Evolutionary conservation across 2,329 filamentous ascomycete genomes (phyloP).

Genomic region (Fusarium virguliforme): DNA sequence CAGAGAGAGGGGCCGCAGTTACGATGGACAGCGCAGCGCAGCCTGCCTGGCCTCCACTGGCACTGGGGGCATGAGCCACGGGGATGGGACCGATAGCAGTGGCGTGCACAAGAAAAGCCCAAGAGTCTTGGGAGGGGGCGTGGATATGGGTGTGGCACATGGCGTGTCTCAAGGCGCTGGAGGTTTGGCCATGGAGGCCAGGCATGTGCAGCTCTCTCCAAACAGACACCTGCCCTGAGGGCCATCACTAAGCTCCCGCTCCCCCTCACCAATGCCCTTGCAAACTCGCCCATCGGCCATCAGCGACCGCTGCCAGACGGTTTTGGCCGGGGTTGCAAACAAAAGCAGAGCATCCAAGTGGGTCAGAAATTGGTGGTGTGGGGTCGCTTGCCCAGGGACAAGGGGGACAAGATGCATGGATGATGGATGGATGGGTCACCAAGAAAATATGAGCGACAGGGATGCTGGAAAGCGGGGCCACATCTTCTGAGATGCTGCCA

Average conservation of each 20-base stretch:
- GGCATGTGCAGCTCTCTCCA: constrained; percentile 19
- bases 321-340: constrained; percentile 34
- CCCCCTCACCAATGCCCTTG: constrained; percentile 27
- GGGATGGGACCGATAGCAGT: constrained; percentile 38
- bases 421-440: constrained; percentile 1
- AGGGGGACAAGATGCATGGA: constrained; percentile 16
- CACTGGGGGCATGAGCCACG: constrained; percentile 34
- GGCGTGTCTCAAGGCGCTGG: constrained; percentile 13
- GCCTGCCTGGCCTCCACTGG: too few species aligned
- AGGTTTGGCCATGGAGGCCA: background rate
- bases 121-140: constrained; percentile 1
- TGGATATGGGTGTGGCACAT: constrained; percentile 8
- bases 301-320: constrained; percentile 36
- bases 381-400: constrained; percentile 36
- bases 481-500: constrained; percentile 13
- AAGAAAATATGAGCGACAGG: constrained; percentile 31
- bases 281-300: constrained; percentile 17
- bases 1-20: constrained; percentile 23
- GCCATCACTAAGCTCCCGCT: constrained; percentile 43
- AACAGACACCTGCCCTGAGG: constrained; percentile 43
- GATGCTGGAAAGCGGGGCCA: constrained; percentile 9
- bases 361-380: constrained; percentile 34
- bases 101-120: constrained; percentile 26
- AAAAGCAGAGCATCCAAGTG: constrained; percentile 14
- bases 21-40: constrained; percentile 31